Evolutionary conservation across 805 yeast species (phyloP).

Genomic region (Wickerhamomyces chambardii): DNA sequence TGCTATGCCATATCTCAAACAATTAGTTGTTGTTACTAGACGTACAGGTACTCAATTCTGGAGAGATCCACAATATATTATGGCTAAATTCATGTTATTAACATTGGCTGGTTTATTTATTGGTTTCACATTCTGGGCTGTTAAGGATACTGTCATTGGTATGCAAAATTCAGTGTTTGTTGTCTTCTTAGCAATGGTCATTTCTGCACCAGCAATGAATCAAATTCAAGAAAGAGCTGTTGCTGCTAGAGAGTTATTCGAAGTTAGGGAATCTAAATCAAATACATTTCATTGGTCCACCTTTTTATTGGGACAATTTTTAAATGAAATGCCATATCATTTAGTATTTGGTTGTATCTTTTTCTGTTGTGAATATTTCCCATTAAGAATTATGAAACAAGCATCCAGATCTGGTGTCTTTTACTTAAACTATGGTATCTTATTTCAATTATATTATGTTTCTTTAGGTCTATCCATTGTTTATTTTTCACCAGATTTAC

Average conservation of each 20-base stretch:
- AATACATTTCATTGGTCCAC: conserved; percentile 70
- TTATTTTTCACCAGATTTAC: conserved; percentile 58
- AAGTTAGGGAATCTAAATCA: conserved; percentile 64
- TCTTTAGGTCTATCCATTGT: conserved; percentile 41
- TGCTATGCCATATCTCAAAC: conserved; percentile 32
- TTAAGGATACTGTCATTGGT: conserved; percentile 41
- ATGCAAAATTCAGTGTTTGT: conserved; percentile 52
- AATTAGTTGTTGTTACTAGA: conserved; percentile 27
- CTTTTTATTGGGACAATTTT: conserved; percentile 41
- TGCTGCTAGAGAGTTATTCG: conserved; percentile 51
- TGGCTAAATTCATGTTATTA: conserved; percentile 44
- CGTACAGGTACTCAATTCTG: conserved; percentile 38
- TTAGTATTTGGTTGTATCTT: conserved; percentile 38
- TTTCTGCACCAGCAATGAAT: conserved; percentile 46
- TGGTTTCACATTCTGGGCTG: conserved; percentile 66
- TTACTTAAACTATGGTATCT: conserved; percentile 31
- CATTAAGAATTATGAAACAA: conserved; percentile 29
- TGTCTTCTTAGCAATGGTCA: conserved; percentile 47
- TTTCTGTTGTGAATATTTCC: conserved; percentile 44
- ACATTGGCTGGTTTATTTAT: conserved; percentile 50
- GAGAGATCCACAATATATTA: conserved; percentile 54
- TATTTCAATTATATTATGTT: conserved; percentile 33
- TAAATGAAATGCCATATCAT: conserved; percentile 57
- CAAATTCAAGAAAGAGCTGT: conserved; percentile 58
- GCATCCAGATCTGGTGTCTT: conserved; percentile 43